Evolutionary conservation across 202 grass and related monocot genomes (phyloP), one percentile per base, ranked within the genome.

Genomic region (Hordeum pubiflorum): DNA sequence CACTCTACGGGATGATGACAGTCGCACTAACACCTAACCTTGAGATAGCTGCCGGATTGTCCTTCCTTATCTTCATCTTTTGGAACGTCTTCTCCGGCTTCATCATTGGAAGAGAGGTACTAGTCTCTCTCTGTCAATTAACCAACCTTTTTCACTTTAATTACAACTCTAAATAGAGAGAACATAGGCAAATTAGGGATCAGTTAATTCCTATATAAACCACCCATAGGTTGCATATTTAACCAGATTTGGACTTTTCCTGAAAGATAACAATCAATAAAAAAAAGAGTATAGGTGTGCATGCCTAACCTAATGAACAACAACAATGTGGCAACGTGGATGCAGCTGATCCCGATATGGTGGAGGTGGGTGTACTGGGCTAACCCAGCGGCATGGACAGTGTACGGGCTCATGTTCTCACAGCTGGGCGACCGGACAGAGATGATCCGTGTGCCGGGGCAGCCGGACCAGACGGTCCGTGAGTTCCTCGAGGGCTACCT

Each of bases 361-460:
- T 98, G 96, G 96, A 89, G 90, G 69, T 98, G 96, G 96, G 78
- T 85, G 58, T 98, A 98, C 72, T 98, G 95, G 95, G 92, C 86
- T 1, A 43, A 98, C 86, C 95, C 95, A 50, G 92, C 82, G 8
- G 88, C 95, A 9, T 98, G 92, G 95, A 94, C 95, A 37, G 80
- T 98, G 68, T 98, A 98, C 68, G 95, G 92, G 66, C 80, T 98
- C 27, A 93, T 93, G 88, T 87, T 93, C 86, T 91, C 92, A 33
- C 91, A 94, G 74, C 84, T 98, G 43, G 87, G 88, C 2, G 92
- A 95, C 83, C 63, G 85, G 56, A 85, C 44, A 15, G 88, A 95
- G 60, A 15, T 73, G 13, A 86, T 98, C 76, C 18, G 14, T 24
- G 80, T 91, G 40, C 79, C 85, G 4, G 91, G 88, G 22, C 58